Evolutionary conservation across 2,329 filamentous ascomycete species (phyloP).

Genomic region (Diaporthe destruens): DNA sequence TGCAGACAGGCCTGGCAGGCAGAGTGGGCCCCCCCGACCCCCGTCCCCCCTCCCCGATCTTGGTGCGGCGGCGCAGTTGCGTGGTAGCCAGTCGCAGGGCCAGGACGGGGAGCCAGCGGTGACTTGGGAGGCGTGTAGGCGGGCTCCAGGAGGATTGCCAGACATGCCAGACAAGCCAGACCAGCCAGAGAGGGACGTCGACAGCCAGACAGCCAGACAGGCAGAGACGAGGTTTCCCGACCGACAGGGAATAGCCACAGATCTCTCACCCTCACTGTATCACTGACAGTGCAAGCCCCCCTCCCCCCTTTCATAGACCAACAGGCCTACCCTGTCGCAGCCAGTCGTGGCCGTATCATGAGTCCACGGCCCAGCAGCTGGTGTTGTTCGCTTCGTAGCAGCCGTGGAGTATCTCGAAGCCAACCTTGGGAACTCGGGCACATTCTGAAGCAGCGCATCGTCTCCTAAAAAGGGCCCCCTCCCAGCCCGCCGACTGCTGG

Average conservation of each 20-base stretch:
- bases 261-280: constrained; percentile 57
- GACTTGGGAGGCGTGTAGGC: neutral
- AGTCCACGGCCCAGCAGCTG: constrained; percentile 28
- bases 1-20: neutral
- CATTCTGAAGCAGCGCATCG: constrained; percentile 37
- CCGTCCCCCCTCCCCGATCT: constrained; percentile 10
- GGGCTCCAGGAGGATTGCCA: constrained; percentile 33
- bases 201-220: constrained; percentile 21
- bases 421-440: constrained; percentile 34
- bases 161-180: neutral
- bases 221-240: constrained; percentile 13
- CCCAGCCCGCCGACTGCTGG: constrained; percentile 36
- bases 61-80: constrained; percentile 32
- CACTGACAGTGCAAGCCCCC: constrained; percentile 48
- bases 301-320: constrained; percentile 54
- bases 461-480: constrained; percentile 39
- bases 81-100: constrained; percentile 39
- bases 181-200: too few species aligned
- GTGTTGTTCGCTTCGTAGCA: constrained; percentile 41
- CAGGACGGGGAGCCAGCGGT: constrained; percentile 30
- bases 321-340: constrained; percentile 39
- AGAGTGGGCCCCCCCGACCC: constrained; percentile 6
- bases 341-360: constrained; percentile 38
- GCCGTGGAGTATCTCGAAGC: constrained; percentile 39
- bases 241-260: constrained; percentile 48